Percentiles rank a stretch among this genome's conserved stretches.
Conservation (phyloP, 768 basidiomycete species). For the Serendipita sp. region DNA sequence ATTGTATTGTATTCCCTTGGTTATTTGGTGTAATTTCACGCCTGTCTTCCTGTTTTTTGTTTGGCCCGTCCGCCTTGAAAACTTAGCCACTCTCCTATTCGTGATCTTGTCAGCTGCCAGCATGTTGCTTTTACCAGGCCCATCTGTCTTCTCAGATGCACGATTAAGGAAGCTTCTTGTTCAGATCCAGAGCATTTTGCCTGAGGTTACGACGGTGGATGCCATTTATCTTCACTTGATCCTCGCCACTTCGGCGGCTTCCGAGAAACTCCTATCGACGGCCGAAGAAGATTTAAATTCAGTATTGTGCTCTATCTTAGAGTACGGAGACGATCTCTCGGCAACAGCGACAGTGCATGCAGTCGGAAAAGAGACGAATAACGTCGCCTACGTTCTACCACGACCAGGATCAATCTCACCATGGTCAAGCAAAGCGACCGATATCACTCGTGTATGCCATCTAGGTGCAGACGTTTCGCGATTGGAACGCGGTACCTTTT, state of each 20-base stretch:
- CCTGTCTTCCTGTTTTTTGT: not conserved
- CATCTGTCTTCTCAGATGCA: slow-evolving; percentile 54
- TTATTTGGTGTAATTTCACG: not conserved
- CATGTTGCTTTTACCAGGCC: slow-evolving; percentile 69
- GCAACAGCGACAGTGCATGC: slow-evolving; percentile 29
- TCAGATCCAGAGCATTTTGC: slow-evolving; percentile 34
- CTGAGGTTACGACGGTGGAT: slow-evolving; percentile 52
- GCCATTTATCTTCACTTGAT: slow-evolving; percentile 79
- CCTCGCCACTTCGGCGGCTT: slow-evolving; percentile 33
- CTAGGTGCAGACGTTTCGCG: slow-evolving; percentile 57
- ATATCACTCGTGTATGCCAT: slow-evolving; percentile 79
- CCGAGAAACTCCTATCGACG: slow-evolving; percentile 33
- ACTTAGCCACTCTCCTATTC: not conserved
- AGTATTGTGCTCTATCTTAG: slow-evolving; percentile 53
- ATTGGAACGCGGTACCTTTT: slow-evolving; percentile 70
- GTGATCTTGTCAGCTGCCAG: not conserved
- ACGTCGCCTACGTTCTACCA: slow-evolving; percentile 60
- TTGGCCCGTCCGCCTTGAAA: not conserved
- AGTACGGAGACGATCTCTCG: slow-evolving; percentile 67
- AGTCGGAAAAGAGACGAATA: slow-evolving; percentile 19
- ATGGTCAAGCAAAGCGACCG: slow-evolving; percentile 98
- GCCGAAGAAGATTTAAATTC: slow-evolving; percentile 28
- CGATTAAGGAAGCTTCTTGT: slow-evolving; percentile 53
- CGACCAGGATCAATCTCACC: slow-evolving; percentile 86
- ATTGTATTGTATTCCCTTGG: not conserved